Evolutionary conservation across 768 basidiomycete species (phyloP), one percentile per base, ranked within the genome.

Genomic region (Epithele typhae): DNA sequence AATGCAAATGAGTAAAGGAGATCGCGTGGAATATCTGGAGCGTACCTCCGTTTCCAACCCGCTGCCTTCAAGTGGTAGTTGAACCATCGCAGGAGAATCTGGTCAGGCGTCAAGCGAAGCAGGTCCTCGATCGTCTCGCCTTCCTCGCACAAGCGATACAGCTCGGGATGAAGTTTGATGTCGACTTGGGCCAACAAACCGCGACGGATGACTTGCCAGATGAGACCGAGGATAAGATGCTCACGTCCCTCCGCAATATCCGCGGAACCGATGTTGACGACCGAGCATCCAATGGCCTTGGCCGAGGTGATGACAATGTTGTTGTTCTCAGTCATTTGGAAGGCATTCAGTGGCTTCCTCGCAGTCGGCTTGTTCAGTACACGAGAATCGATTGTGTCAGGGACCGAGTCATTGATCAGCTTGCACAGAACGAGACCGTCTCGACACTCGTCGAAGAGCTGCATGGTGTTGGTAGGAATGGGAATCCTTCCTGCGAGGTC

Each of bases 321-420:
- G 76, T 99, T 98, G 74, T 98, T 98, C 66, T 99, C 96, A 0
- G 96, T 98, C 59, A 97, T 97, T 61, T 99, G 93, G 80, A 99
- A 99, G 0, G 92, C 91, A 62, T 99, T 99, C 38, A 99, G 76
- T 0, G 88, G 80, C 68, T 92, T 95, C 32, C 81, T 78, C 3
- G 77, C 55, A 3, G 76, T 75, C 0, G 93, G 81, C 65, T 87
- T 95, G 75, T 99, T 98, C 57, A 99, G 76, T 6, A 99, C 96
- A 76, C 96, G 95, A 51, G 82, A 88, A 69, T 98, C 95, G 70
- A 99, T 99, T 5, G 96, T 99, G 67, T 98, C 95, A 10, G 96
- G 95, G 3, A 99, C 96, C 36, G 96, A 95, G 70, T 99, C 95
- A 68, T 99, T 95, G 77, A 98, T 92, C 55, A 98, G 84, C 76